Conservation (phyloP, 2,329 filamentous ascomycete genomes). For the Nannizziopsis barbatae region DNA sequence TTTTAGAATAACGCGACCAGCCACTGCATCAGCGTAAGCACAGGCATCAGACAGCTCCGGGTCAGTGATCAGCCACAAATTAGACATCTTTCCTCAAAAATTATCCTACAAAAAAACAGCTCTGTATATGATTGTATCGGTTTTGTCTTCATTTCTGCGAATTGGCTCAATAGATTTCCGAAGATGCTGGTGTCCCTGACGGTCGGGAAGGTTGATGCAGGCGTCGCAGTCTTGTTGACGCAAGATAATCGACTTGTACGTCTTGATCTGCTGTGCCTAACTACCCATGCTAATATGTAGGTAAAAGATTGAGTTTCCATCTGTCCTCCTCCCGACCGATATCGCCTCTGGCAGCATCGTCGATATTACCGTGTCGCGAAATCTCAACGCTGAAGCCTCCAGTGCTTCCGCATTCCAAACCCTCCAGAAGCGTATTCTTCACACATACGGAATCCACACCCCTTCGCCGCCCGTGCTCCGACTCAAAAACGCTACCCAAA, state of each 20-base stretch:
- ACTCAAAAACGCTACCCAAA: slow-evolving; percentile 95
- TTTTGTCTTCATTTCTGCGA: no score
- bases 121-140: no score
- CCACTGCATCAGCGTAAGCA: background rate
- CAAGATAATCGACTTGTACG: slow-evolving; percentile 91
- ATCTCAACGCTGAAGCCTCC: slow-evolving; percentile 63
- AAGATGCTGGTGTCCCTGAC: slow-evolving; percentile 93
- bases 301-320: slow-evolving; percentile 88
- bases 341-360: slow-evolving; percentile 96
- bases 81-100: no score
- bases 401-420: slow-evolving; percentile 65
- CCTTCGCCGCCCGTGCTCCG: slow-evolving; percentile 69
- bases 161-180: background rate
- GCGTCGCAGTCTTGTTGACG: slow-evolving; percentile 90
- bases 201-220: slow-evolving; percentile 97
- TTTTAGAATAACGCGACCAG: no score
- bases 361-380: slow-evolving; percentile 89
- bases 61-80: no score
- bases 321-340: slow-evolving; percentile 86
- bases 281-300: background rate
- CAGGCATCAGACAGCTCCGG: background rate
- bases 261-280: slow-evolving; percentile 14
- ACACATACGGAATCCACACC: slow-evolving; percentile 69
- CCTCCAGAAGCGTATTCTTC: slow-evolving; percentile 82
- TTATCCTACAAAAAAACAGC: no score